Base-by-base conservation (phyloP, 805 yeast genomes). In the Teunomyces gatunensis region DNA sequence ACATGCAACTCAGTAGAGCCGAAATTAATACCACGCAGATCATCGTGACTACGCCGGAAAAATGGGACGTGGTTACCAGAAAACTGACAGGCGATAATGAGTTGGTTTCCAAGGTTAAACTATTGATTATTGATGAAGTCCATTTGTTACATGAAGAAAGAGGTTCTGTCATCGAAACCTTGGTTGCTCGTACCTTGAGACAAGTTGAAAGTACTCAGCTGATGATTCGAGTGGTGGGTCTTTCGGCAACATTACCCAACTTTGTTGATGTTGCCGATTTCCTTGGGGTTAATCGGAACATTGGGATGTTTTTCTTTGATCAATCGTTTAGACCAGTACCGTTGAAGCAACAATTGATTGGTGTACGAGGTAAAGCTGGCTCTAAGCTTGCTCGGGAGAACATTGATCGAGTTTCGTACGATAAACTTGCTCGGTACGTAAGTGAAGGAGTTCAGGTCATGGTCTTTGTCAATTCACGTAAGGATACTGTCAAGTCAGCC, bases 61-160 rank as follows among this genome's bases (percentile, higher is more conserved):
- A 90, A 64, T 90, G 97, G 97, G 97, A 90, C 69, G 97, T 94
- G 2, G 97, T 94, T 1, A 92, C 99, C 0, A 80, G 98, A 61
- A 94, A 94, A 61, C 85, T 91, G 33, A 85, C 78, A 55, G 97
- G 97, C 45, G 97, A 91, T 58, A 81, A 81, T 43, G 96, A 90
- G 55, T 66, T 91, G 41, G 88, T 89, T 2, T 81, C 87, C 10
- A 90, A 89, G 57, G 95, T 94, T 7, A 88, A 85, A 63, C 69
- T 94, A 11, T 69, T 94, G 48, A 89, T 94, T 49, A 91, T 94
- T 51, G 99, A 94, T 74, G 99, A 94, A 68, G 98, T 94, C 0
- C 99, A 94, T 75, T 73, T 94, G 60, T 75, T 94, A 45, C 98
- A 94, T 58, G 99, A 94, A 78, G 99, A 94, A 47, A 81, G 99